Evolutionary conservation across 2,329 filamentous ascomycete species (phyloP), one percentile per base, ranked within the genome.

Genomic region (Huntiella decipiens): DNA sequence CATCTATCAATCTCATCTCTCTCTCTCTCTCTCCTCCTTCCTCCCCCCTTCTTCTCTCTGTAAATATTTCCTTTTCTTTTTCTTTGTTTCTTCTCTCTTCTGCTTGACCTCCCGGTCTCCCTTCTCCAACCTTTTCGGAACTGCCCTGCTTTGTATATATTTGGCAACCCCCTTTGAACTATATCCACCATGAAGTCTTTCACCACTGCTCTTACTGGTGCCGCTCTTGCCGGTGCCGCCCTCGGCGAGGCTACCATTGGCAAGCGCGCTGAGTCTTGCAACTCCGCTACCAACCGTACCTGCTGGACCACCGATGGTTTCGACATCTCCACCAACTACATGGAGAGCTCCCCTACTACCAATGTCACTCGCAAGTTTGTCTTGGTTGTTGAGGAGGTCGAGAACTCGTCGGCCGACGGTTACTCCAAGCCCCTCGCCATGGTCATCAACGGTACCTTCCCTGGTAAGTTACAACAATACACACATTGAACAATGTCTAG

Each of bases 261-360:
- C 6, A 38, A 39, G 45, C 47, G 48, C 42, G 47, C 39, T 42
- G 36, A 32, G 6, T 51, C 52, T 11, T 55, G 54, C 50, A 54
- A 55, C 40, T 52, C 54, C 10, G 48, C 54, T 10, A 36, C 38
- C 15, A 54, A 54, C 48, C 52, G 54, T 38, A 44, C 46, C 6
- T 55, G 54, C 41, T 55, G 54, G 54, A 47, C 44, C 3, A 33
- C 38, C n/a, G 41, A 52, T n/a, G 52, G 53, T 48, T 64, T 61
- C 36, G 46, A 49, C 38, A 61, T 64, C 38, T 51, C 51, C 16
- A 52, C 52, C 2, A 48, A 52, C 5, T 51, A 58, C 13, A 54
- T 57, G 10, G 55, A 57, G 16, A 56, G 54, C 38, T 59, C 60
- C 34, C 60, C 59, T 1, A 57, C 56, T 38, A 61, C 53, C 4